phyloP scores from a whole-genome alignment of 2,329 filamentous ascomycete species.

The Albophoma yamanashiensis region DNA sequence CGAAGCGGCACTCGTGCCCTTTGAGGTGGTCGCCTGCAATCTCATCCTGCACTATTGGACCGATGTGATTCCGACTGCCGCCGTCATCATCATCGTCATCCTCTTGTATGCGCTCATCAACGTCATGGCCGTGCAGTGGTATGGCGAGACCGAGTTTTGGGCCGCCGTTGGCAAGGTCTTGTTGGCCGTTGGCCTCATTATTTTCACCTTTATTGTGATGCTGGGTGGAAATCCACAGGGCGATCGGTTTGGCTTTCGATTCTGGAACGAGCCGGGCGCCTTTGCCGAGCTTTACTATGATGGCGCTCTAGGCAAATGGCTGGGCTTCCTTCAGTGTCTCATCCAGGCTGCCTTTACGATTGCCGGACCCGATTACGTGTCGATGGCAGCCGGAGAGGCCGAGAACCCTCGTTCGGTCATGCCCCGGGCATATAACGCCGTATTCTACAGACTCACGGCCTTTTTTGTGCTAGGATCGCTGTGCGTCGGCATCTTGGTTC shows the following conservation, averaged over 20 bases:
- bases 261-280: constrained; percentile 56
- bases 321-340: constrained; percentile 67
- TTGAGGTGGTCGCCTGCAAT: constrained; percentile 56
- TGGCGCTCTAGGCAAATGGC: constrained; percentile 58
- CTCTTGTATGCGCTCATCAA: constrained; percentile 48
- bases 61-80: constrained; percentile 46
- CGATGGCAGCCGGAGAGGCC: constrained; percentile 60
- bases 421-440: constrained; percentile 65
- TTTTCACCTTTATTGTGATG: constrained; percentile 76
- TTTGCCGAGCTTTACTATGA: constrained; percentile 56
- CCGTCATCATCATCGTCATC: constrained; percentile 45
- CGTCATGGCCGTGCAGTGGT: constrained; percentile 61
- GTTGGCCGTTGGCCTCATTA: constrained; percentile 58
- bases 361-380: constrained; percentile 57
- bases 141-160: constrained; percentile 70
- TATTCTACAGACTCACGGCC: constrained; percentile 65
- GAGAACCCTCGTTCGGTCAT: constrained; percentile 60
- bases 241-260: constrained; percentile 62
- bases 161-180: constrained; percentile 62
- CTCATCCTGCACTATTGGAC: constrained; percentile 55
- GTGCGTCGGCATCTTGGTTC: constrained; percentile 59
- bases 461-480: constrained; percentile 71
- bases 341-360: constrained; percentile 61
- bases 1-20: constrained; percentile 56
- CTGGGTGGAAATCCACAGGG: constrained; percentile 67